These are phyloP conservation scores for Termitomyces sp. DNA, from an alignment of 768 basidiomycete genomes.

Conservation along the genomic window DNA sequence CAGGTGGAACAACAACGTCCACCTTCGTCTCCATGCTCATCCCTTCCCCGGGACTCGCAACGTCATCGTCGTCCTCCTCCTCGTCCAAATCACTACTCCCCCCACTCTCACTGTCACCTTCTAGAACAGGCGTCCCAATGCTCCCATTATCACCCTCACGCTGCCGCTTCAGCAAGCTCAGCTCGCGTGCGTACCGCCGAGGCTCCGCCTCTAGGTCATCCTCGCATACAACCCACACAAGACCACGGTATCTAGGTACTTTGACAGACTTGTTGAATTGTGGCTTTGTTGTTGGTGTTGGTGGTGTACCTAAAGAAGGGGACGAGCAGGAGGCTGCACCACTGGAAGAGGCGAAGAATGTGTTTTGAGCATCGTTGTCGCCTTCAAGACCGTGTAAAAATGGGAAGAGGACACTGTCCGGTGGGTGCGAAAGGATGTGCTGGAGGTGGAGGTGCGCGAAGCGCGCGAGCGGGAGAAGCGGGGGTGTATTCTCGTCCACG, in stretches of 20 bases:
- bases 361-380: conserved; percentile 72
- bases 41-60: conserved; percentile 6
- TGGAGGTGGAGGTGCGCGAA: conserved; percentile 61
- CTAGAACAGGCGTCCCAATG: conserved; percentile 1
- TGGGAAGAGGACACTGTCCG: conserved; percentile 81
- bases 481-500: not conserved
- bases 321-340: not conserved
- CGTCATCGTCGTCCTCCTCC: conserved; percentile 18
- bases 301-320: not conserved
- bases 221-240: conserved; percentile 80
- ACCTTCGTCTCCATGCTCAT: conserved; percentile 16
- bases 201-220: conserved; percentile 50
- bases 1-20: conserved; percentile 19
- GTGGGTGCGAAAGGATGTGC: conserved; percentile 68
- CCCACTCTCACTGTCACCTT: conserved; percentile 18
- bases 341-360: conserved; percentile 60
- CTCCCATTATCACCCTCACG: conserved; percentile 7
- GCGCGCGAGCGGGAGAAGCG: conserved; percentile 31
- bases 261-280: not conserved
- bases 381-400: conserved; percentile 88
- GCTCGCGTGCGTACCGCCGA: conserved; percentile 10
- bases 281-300: not conserved
- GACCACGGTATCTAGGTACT: conserved; percentile 58
- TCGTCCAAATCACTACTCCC: conserved; percentile 15
- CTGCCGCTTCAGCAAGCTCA: conserved; percentile 30